Evolutionary conservation across 2,329 filamentous ascomycete genomes (phyloP).

Genomic region (Talaromyces sp.): DNA sequence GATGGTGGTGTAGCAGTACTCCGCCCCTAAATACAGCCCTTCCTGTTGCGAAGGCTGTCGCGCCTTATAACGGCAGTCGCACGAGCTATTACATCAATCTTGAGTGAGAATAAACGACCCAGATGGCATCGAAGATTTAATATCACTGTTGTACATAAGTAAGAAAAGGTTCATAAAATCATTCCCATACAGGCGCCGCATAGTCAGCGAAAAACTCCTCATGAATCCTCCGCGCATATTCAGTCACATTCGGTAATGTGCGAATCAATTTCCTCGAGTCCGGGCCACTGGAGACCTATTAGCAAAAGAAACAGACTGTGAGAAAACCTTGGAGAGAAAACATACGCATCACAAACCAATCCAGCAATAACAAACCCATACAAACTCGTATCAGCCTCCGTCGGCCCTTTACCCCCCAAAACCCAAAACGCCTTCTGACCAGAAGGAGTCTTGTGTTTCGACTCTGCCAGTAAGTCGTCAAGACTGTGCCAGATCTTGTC

Average conservation of each 20-base stretch:
- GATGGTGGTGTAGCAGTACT: neutral
- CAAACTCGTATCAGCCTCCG: constrained; percentile 57
- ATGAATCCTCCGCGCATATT: constrained; percentile 60
- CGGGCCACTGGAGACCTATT: constrained; percentile 43
- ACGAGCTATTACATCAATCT: neutral
- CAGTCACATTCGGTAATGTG: constrained; percentile 46
- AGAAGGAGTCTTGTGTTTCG: constrained; percentile 33
- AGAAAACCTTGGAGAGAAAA: constrained; percentile 23
- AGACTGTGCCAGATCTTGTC: constrained; percentile 57
- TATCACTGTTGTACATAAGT: neutral
- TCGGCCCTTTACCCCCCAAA: constrained; percentile 54
- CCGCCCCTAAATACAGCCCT: too few species aligned
- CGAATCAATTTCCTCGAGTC: constrained; percentile 50
- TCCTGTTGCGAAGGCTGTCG: neutral
- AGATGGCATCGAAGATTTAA: neutral
- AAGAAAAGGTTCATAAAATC: neutral
- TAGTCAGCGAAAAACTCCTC: constrained; percentile 60
- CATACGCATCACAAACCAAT: constrained; percentile 56
- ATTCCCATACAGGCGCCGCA: constrained; percentile 28
- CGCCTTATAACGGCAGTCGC: neutral
- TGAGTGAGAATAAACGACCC: neutral
- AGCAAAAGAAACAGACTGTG: neutral
- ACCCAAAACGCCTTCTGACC: constrained; percentile 55
- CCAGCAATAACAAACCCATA: constrained; percentile 59
- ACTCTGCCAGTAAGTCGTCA: constrained; percentile 43